A percentile compares a stretch with the other conserved stretches of the same genome.
These are phyloP conservation scores for Mallotus repandus DNA, from an alignment of 441 rosid species.

Conservation along the genomic window DNA sequence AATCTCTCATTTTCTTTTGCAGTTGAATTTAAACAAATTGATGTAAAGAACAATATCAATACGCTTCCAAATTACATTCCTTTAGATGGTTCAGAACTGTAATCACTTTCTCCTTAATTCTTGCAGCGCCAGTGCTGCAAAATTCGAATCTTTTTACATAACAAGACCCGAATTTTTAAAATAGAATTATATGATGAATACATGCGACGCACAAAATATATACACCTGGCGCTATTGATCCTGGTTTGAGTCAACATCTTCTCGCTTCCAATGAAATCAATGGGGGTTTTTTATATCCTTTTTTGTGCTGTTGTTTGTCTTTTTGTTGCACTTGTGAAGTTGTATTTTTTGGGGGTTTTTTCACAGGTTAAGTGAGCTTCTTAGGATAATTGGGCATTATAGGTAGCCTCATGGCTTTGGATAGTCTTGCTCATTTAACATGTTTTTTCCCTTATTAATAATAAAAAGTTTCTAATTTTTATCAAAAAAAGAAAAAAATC, in stretches of 20 bases:
- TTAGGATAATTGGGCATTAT: too few relatives aligned
- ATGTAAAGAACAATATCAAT: neutral
- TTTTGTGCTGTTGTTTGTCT: too few relatives aligned
- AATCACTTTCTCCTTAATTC: conserved; percentile 18
- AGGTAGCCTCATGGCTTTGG: too few relatives aligned
- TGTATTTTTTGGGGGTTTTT: too few relatives aligned
- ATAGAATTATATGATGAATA: neutral
- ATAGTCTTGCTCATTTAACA: too few relatives aligned
- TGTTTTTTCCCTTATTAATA: too few relatives aligned
- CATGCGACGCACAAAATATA: neutral
- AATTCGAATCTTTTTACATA: neutral
- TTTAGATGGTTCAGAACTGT: conserved; percentile 11
- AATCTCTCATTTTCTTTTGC: neutral
- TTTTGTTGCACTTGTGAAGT: too few relatives aligned
- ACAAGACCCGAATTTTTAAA: neutral
- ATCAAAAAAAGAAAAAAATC: too few relatives aligned
- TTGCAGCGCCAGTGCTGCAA: conserved; percentile 35
- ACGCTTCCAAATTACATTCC: conserved; percentile 26
- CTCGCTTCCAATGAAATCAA: conserved; percentile 19
- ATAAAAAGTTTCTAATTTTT: too few relatives aligned
- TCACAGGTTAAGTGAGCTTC: too few relatives aligned
- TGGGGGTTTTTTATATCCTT: too few relatives aligned
- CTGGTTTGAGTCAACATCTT: conserved; percentile 26
- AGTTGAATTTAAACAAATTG: too few relatives aligned
- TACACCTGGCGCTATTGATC: conserved; percentile 33